Base-by-base conservation (phyloP, 768 basidiomycete species). In the Botryobasidium botryosum region DNA sequence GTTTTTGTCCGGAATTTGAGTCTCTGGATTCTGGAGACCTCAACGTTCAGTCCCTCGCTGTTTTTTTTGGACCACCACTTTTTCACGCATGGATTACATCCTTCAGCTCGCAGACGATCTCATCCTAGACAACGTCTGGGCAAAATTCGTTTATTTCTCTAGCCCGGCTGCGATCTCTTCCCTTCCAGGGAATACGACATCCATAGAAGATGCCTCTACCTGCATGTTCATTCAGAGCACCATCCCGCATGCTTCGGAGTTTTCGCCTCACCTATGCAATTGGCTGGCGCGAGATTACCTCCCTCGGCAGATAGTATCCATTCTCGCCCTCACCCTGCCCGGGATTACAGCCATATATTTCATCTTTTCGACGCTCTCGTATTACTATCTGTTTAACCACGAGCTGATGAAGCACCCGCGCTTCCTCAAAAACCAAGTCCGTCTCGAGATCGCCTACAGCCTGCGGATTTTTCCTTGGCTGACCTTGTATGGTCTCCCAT, bases 1-100 rank as follows among this genome's bases (percentile, higher is more conserved):
- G n/a, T n/a, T n/a, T n/a, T n/a, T n/a, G n/a, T n/a, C n/a, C n/a
- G n/a, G n/a, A n/a, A n/a, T n/a, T n/a, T n/a, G n/a, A n/a, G n/a
- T n/a, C n/a, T n/a, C n/a, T n/a, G n/a, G n/a, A n/a, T n/a, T n/a
- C n/a, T n/a, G n/a, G n/a, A n/a, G n/a, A n/a, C n/a, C n/a, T n/a
- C n/a, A n/a, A n/a, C n/a, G n/a, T n/a, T n/a, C n/a, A n/a, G n/a
- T n/a, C n/a, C n/a, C n/a, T n/a, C n/a, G n/a, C n/a, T n/a, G n/a
- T n/a, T n/a, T n/a, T n/a, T n/a, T n/a, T n/a, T n/a, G n/a, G n/a
- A n/a, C n/a, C n/a, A n/a, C n/a, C n/a, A n/a, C n/a, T n/a, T n/a
- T n/a, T n/a, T n/a, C n/a, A n/a, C n/a, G n/a, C n/a, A 96, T 96
- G 91, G 91, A 96, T 66, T 59, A 84, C 59, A 64, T 90, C n/a